A percentile compares a stretch with the other conserved stretches of the same genome.
These are phyloP conservation scores for Leccinum disarticulatum DNA, from an alignment of 768 basidiomycete genomes.

Conservation along the genomic window DNA sequence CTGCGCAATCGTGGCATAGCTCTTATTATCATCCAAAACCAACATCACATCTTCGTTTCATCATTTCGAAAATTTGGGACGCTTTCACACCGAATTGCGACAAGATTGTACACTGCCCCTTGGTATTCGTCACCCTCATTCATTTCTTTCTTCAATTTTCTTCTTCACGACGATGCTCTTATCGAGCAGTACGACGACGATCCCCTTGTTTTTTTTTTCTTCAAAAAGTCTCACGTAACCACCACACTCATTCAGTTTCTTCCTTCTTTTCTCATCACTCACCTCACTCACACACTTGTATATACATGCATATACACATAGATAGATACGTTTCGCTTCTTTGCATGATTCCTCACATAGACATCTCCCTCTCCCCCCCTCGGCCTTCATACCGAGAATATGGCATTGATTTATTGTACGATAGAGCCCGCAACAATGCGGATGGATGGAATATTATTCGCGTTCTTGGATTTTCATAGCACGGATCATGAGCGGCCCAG, in stretches of 20 bases:
- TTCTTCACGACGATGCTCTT: conserved; percentile 17
- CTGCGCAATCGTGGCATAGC: conserved; percentile 17
- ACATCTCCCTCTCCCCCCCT: conserved; percentile 17
- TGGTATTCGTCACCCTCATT: conserved; percentile 1
- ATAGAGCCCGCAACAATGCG: conserved; percentile 26
- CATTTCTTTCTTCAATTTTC: background rate
- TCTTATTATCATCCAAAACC: background rate
- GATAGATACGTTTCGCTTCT: conserved; percentile 28
- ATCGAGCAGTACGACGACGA: conserved; percentile 23
- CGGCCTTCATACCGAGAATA: conserved; percentile 23
- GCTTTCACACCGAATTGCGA: conserved; percentile 20
- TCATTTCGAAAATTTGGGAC: conserved; percentile 19
- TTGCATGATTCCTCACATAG: conserved; percentile 32
- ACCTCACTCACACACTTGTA: conserved; percentile 34
- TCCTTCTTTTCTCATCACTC: conserved; percentile 12
- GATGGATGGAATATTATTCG: conserved; percentile 35
- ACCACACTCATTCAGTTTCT: conserved; percentile 26
- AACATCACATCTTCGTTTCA: conserved; percentile 2
- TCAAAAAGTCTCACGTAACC: conserved; percentile 12
- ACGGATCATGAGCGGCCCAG: background rate
- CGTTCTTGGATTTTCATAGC: conserved; percentile 23
- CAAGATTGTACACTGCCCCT: conserved; percentile 14
- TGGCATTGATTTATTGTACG: conserved; percentile 39
- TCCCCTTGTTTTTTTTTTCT: conserved; percentile 13
- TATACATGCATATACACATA: conserved; percentile 40